A percentile compares a stretch with the other conserved stretches of the same genome.
Evolutionary conservation across 2,329 filamentous ascomycete species (phyloP).

Genomic region (Paecilomyces fulvus): DNA sequence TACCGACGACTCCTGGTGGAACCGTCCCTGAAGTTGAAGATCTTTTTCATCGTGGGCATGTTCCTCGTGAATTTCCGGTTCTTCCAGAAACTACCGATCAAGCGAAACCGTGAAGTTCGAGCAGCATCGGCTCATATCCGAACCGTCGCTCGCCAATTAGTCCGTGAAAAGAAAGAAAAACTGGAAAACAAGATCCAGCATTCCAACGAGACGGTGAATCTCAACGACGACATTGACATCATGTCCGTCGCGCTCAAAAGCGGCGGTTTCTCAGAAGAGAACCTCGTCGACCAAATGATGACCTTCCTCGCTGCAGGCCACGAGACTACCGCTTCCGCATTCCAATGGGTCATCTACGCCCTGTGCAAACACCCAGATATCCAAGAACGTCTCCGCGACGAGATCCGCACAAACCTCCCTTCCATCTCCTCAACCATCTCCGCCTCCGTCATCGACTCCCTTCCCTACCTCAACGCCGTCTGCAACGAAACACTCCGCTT

Average conservation of each 20-base stretch:
- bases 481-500: conserved; percentile 69
- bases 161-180: conserved; percentile 59
- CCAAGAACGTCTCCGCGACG: conserved; percentile 58
- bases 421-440: conserved; percentile 49
- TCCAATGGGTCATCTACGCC: conserved; percentile 68
- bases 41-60: conserved; percentile 48
- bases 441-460: conserved; percentile 52
- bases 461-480: conserved; percentile 74
- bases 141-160: conserved; percentile 57
- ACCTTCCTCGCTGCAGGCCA: conserved; percentile 78
- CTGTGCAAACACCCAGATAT: conserved; percentile 58
- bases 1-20: conserved; percentile 20
- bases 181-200: conserved; percentile 24
- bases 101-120: conserved; percentile 59
- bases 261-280: conserved; percentile 66
- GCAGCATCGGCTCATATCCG: conserved; percentile 54
- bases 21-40: conserved; percentile 16
- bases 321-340: conserved; percentile 66
- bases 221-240: conserved; percentile 55
- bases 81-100: conserved; percentile 56
- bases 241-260: conserved; percentile 70
- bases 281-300: conserved; percentile 83
- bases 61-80: conserved; percentile 58
- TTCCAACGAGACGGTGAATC: not conserved
- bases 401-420: conserved; percentile 56